Evolutionary conservation across 257 asterid species (phyloP), one percentile per base, ranked within the genome.

Genomic region (Penstemon newberryi): DNA sequence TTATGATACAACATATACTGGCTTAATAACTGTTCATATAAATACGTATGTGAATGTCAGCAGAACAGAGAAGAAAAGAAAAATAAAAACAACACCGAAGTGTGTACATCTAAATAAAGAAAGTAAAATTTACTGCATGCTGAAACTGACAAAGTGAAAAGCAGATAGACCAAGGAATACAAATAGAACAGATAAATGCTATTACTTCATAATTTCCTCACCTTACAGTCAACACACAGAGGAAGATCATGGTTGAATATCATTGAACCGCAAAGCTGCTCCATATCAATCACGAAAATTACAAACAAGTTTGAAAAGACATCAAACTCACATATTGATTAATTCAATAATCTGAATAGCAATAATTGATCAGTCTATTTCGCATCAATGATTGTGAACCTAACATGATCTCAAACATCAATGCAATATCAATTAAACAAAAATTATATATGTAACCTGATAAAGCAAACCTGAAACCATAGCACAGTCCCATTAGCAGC

Each of bases 391-490:
- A 38, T 47, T 10, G 75, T 19, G 25, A 40, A 25, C 54, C 53
- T 11, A 3, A 54, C 41, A 9, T 51, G 12, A 65, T 18, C 5
- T 12, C 63, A 56, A 60, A 18, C 51, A 43, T 15, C 49, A 59
- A n/a, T 43, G 13, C 41, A 54, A 36, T 52, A 60, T n/a, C 10
- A 11, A 67, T 42, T 40, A 39, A 59, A 38, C 60, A 59, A 60
- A 56, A 70, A 56, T 38, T 43, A 72, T 39, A 82, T 57, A 83
- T 60, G 88, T 86, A 75, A 86, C 97, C 95, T 87, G 93, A 82
- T 75, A 80, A 76, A 77, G 90, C 93, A 85, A 90, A 93, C 98
- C 96, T 90, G 97, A 93, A 93, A 90, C 96, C 94, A 87, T 41
- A 93, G 86, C 89, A 86, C 87, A 15, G 86, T 82, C 84, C 83